Evolutionary conservation across 2,329 filamentous ascomycete species (phyloP), one percentile per base, ranked within the genome.

Genomic region (Xylaria sp.): DNA sequence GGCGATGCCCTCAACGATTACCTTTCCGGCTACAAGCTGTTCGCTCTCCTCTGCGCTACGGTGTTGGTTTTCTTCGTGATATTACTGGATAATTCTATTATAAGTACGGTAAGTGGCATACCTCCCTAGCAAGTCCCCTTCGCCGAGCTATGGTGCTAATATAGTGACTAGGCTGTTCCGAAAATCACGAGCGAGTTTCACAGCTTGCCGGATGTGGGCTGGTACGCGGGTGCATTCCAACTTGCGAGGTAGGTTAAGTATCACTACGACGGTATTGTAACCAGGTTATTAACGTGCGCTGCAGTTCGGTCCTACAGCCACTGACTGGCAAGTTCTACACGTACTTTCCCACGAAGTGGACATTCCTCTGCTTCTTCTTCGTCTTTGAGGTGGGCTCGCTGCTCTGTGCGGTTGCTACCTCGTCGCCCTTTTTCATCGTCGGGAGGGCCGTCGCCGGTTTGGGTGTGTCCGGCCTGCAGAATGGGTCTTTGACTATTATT

Each of bases 341-440:
- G 2, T 76, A 81, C 32, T 81, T 83, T 56, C 79, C 70, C 18
- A 71, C 76, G 13, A 70, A 81, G 78, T 81, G 78, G 76, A 75
- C 79, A 0, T 83, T 81, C 56, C 71, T 82, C 7, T 58, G 64
- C 59, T 82, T 84, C 50, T 79, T 89, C 32, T 70, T 76, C 41
- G 63, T 87, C 46, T 89, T 90, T 68, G 86, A 89, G 72, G 25
- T 88, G 0, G 87, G 87, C 1, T 87, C 84, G 0, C 70, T 86
- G 3, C 75, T 90, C n/a, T 89, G 86, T 68, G 87, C 78, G 63
- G 70, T 81, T 59, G 83, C 87, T 0, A 78, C 73, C 0, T 84
- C 80, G 10, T 86, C 84, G 0, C 70, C 76, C 0, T 85, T 85
- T 79, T 81, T 89, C 60, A 89, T 89, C 60, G 73, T 84, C 9